Conservation (phyloP, 2,329 filamentous ascomycete genomes). For the Cryphonectria parasitica region DNA sequence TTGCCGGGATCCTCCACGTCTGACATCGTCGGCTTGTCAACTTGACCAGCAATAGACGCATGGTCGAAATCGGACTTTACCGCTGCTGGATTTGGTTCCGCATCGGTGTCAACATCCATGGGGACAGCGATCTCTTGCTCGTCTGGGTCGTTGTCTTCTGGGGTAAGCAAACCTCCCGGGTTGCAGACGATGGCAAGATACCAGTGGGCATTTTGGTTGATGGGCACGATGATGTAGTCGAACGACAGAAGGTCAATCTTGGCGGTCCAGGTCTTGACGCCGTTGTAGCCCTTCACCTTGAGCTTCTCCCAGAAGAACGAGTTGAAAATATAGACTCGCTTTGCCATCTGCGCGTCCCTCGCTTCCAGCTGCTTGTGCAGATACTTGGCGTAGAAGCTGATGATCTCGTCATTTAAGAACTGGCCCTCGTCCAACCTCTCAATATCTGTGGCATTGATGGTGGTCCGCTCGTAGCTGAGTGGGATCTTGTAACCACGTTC, state of each 20-base stretch:
- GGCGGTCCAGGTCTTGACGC: slow-evolving; percentile 85
- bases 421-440: slow-evolving; percentile 78
- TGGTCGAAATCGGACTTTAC: slow-evolving; percentile 15
- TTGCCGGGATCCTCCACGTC: neutral
- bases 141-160: neutral
- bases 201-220: slow-evolving; percentile 89
- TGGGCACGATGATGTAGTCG: slow-evolving; percentile 89
- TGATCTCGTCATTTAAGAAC: slow-evolving; percentile 90
- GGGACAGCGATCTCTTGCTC: neutral
- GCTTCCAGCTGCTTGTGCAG: slow-evolving; percentile 65
- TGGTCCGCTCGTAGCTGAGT: slow-evolving; percentile 67
- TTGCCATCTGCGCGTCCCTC: slow-evolving; percentile 57
- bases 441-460: slow-evolving; percentile 74
- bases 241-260: slow-evolving; percentile 82
- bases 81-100: slow-evolving; percentile 21
- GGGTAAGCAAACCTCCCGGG: slow-evolving; percentile 62
- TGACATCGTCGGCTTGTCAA: slow-evolving; percentile 10
- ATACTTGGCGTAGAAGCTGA: slow-evolving; percentile 83
- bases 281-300: slow-evolving; percentile 81
- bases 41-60: slow-evolving; percentile 17
- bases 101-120: slow-evolving; percentile 11
- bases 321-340: slow-evolving; percentile 85
- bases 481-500: slow-evolving; percentile 56
- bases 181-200: slow-evolving; percentile 96
- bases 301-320: slow-evolving; percentile 88